Conservation (phyloP, 306 rosid species). For the Castanospermum australe region DNA sequence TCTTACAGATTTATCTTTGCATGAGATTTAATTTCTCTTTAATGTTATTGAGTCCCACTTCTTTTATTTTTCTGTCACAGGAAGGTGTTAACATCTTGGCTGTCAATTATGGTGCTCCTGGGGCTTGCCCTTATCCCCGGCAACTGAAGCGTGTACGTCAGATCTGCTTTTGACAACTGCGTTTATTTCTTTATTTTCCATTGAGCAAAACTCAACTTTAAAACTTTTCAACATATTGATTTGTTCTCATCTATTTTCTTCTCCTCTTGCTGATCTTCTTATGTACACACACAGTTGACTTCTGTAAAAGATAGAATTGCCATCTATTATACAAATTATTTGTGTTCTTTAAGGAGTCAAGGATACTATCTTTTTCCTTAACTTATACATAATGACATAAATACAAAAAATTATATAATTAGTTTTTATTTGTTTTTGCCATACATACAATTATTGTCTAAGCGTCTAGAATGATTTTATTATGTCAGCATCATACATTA, state of each 20-base stretch:
- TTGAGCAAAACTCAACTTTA: conserved; percentile 15
- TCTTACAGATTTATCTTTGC: conserved; percentile 3
- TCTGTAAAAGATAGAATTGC: background rate
- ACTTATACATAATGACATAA: background rate
- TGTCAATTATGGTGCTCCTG: conserved; percentile 83
- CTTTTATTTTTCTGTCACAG: conserved; percentile 44
- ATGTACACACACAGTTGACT: background rate
- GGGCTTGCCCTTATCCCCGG: conserved; percentile 86
- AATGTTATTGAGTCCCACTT: conserved; percentile 11
- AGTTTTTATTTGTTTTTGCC: background rate
- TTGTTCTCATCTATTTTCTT: background rate
- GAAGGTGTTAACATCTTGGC: conserved; percentile 86
- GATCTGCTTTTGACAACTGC: conserved; percentile 1
- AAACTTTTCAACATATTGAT: background rate
- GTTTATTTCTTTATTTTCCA: conserved; percentile 17
- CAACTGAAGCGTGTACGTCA: conserved; percentile 69
- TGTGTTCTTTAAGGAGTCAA: background rate
- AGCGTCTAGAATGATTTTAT: conserved; percentile 12
- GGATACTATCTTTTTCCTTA: background rate
- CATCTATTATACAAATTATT: background rate
- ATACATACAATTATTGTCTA: conserved; percentile 1
- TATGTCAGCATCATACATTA: background rate
- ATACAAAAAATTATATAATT: background rate
- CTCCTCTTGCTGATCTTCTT: background rate
- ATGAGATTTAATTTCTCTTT: background rate